Base-by-base conservation (phyloP, 1,139 yeast genomes). In the Debaryomycetaceae sp. region DNA sequence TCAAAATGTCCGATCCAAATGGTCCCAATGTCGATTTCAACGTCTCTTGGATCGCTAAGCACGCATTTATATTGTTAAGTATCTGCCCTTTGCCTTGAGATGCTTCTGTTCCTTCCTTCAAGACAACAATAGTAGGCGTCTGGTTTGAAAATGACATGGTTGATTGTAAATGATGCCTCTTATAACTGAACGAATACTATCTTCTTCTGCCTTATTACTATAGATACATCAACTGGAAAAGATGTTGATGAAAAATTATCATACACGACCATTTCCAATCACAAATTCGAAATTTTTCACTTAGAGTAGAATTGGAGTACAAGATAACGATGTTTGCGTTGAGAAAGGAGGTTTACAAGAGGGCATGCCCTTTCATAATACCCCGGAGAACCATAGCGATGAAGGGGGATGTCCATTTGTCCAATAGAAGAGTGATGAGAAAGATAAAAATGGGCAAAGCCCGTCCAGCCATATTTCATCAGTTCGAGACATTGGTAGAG, bases 81-180 rank as follows among this genome's bases (percentile, higher is more conserved):
- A 89, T 87, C 72, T 95, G 99, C 30, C 98, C 98, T 55, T 83
- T 82, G 36, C 99, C 99, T 66, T 93, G 99, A 11, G 97, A 87
- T 34, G 96, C 74, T 63, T 93, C 99, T 6, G 99, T 93, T 42
- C 99, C 99, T 67, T 93, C 99, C 62, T 91, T 91, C 51, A 93
- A 81, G 45, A 93, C 99, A 56, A 93, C 98, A 60, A 93, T 88
- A 33, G 99, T 93, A 44, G 99, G 99, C 37, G 97, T 86, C 65
- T 89, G 96, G 43, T 87, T 86, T 54, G 93, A 87, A 63, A 88
- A 88, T 60, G 87, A 86, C 97, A 90, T 90, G 33, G n/a, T 34
- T 34, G 34, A 27, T 40, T 11, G 8, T 27, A 27, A 11, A 7
- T 27, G 31, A 40, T 27, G 11, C 11, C 11, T 27, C 31, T 27